A percentile compares a stretch with the other conserved stretches of the same genome.
phyloP scores from a whole-genome alignment of 257 asterid species.

The Pogostemon cablin region DNA sequence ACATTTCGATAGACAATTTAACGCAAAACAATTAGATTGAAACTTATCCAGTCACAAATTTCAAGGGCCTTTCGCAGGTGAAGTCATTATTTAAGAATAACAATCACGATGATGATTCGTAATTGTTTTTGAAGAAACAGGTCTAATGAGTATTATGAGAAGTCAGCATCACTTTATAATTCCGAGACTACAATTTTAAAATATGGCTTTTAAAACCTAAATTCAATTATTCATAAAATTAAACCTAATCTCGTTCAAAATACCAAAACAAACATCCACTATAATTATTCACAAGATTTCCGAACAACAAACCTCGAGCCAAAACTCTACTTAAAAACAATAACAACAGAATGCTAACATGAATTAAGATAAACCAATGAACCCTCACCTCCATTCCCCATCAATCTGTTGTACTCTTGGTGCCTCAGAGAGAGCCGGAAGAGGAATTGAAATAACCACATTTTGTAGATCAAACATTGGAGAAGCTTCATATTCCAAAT shows the following conservation, averaged over 20 bases:
- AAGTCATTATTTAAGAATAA: background rate
- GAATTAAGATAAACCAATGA: constrained; percentile 9
- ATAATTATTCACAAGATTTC: background rate
- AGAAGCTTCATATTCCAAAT: constrained; percentile 81
- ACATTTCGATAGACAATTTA: too few relatives aligned
- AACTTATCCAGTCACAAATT: background rate
- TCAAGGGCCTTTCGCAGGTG: background rate
- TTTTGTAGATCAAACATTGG: constrained; percentile 77
- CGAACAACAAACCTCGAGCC: background rate
- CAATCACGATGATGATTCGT: background rate
- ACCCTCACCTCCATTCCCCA: constrained; percentile 89
- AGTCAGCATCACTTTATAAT: background rate
- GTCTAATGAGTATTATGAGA: background rate
- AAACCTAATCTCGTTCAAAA: too few relatives aligned
- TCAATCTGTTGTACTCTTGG: constrained; percentile 84
- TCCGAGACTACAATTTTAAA: background rate
- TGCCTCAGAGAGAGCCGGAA: constrained; percentile 89
- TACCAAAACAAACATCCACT: background rate
- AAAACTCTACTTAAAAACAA: background rate
- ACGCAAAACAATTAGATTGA: background rate
- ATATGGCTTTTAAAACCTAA: too few relatives aligned
- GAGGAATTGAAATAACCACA: constrained; percentile 91
- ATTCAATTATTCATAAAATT: too few relatives aligned
- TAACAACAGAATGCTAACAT: background rate
- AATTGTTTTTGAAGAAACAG: background rate